Evolutionary conservation across 1,139 yeast species (phyloP), one percentile per base, ranked within the genome.

Genomic region (Suhomyces atakaporum): DNA sequence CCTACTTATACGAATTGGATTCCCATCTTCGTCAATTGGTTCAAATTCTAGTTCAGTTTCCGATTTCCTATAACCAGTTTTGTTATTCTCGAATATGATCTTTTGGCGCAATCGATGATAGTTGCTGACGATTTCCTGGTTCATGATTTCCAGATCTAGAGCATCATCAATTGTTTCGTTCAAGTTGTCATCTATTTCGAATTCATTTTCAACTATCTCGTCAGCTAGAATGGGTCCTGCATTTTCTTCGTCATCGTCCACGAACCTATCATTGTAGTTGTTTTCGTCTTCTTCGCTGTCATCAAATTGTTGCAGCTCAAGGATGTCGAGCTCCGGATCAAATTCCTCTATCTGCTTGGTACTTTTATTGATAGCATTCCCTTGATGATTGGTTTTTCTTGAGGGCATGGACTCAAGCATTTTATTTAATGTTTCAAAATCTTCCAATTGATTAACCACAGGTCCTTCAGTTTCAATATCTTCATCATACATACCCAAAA

Each of bases 21-120:
- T 75, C 0, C 87, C 88, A 25, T 66, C 57, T 41, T 79, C 84
- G 47, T 85, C 90, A n/a, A 84, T 63, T 0, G 88, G 88, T 50
- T 84, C 95, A 12, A 78, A 54, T 42, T 80, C 92, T 41, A 61
- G 53, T 35, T 77, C 88, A 36, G 65, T 60, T 6, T 72, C 72
- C 3, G 73, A 56, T 44, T 67, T 63, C 13, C 58, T 58, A 44
- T 57, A 79, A 0, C 83, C 83, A 1, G 77, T 76, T 8, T 67
- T 54, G 35, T 64, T 63, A 32, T 66, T 59, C 13, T 54, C 50
- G 21, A 47, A 45, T 15, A 82, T 63, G 46, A 84, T 57, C 38
- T 70, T 69, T 37, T 77, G 77, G 27, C 86, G 67, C 38, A 84
- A 51, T 31, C 70, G 66, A 33, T 81, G 78, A 52, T 86, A 86